Conservation (phyloP, 2,329 filamentous ascomycete genomes). For the Biscogniauxia mediterranea region DNA sequence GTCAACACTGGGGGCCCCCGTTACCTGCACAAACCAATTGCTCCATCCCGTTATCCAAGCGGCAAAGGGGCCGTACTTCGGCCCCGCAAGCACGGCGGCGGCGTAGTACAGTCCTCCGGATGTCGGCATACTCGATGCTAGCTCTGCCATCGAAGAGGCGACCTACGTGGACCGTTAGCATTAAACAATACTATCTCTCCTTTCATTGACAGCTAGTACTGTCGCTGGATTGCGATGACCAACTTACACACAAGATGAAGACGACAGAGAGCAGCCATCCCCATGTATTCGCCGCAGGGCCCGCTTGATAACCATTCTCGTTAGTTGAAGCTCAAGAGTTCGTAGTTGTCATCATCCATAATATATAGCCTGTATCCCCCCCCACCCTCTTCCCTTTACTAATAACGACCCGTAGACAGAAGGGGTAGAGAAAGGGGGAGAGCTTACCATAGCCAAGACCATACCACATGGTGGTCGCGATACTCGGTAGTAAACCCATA, state of each 20-base stretch:
- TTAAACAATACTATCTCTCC: not conserved
- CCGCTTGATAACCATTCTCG: slow-evolving; percentile 31
- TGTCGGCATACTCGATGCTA: slow-evolving; percentile 72
- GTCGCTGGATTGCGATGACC: not conserved
- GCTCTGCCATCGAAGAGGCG: slow-evolving; percentile 67
- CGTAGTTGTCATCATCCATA: slow-evolving; percentile 34
- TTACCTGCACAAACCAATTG: slow-evolving; percentile 35
- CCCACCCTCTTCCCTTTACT: slow-evolving; percentile 16
- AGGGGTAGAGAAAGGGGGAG: not conserved
- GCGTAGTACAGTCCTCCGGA: slow-evolving; percentile 74
- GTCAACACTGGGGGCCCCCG: slow-evolving; percentile 33
- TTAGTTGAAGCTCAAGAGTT: slow-evolving; percentile 5
- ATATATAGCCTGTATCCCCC: no score
- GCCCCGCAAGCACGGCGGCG: slow-evolving; percentile 62
- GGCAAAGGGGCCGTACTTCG: slow-evolving; percentile 33
- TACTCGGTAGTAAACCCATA: slow-evolving; percentile 67
- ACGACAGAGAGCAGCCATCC: slow-evolving; percentile 72
- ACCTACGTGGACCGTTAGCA: slow-evolving; percentile 20
- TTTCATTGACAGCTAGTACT: not conserved
- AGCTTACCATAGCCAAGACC: slow-evolving; percentile 50
- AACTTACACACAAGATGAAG: slow-evolving; percentile 64
- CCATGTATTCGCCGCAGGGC: slow-evolving; percentile 64
- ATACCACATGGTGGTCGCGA: slow-evolving; percentile 70
- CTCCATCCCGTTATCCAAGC: slow-evolving; percentile 36
- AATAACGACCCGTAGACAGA: not conserved